Evolutionary conservation across 2,329 filamentous ascomycete genomes (phyloP).

Genomic region (Fragosphaeria purpurea): DNA sequence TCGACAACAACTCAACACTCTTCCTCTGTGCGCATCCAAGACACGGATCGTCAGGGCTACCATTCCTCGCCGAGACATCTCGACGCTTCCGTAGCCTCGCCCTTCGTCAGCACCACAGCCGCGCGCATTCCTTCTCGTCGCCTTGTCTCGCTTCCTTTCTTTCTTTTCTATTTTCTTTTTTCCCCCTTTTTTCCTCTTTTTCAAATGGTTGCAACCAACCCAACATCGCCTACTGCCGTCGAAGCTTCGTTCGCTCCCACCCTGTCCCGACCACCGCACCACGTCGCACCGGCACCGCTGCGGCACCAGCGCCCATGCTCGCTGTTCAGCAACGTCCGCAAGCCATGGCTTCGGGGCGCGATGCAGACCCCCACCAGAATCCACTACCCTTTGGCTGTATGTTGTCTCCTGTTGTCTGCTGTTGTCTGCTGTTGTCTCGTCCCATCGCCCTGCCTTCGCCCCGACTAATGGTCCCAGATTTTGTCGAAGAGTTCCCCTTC

Average conservation of each 20-base stretch:
- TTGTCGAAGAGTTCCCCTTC: conserved; percentile 33
- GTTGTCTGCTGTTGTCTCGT: background rate
- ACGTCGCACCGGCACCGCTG: background rate
- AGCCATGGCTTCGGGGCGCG: conserved; percentile 50
- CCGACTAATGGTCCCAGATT: conserved; percentile 31
- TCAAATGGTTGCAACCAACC: no score
- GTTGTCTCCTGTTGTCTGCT: conserved; percentile 20
- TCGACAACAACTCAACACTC: no score
- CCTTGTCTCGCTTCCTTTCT: no score
- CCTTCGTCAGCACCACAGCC: background rate
- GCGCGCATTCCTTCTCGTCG: no score
- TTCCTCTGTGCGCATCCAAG: no score
- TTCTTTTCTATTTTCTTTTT: background rate
- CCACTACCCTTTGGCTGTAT: conserved; percentile 56
- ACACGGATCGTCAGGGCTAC: no score
- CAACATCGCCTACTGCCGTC: no score
- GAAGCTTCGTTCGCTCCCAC: no score
- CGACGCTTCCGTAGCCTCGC: background rate
- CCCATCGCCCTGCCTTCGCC: conserved; percentile 6
- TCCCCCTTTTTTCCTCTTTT: background rate
- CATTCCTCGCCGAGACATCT: no score
- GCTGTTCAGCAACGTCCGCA: conserved; percentile 37
- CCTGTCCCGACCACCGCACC: background rate
- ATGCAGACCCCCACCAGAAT: conserved; percentile 34
- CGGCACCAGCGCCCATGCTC: conserved; percentile 46